Conservation (phyloP, 345 rosid genomes). For the Arabidopsis suecica region DNA sequence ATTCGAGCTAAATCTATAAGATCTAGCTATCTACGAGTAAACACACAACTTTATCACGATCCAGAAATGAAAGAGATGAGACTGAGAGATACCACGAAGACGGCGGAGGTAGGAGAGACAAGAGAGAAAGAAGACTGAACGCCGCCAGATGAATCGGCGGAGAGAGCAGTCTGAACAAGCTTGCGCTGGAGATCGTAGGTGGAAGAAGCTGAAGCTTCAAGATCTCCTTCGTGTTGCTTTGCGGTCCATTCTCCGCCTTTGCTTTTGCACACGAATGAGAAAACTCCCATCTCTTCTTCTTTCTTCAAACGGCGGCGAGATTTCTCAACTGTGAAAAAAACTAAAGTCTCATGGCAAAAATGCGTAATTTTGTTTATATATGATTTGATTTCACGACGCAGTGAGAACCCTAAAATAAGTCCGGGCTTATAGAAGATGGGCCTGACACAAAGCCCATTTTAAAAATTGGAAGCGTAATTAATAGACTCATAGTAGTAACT, state of each 20-base stretch:
- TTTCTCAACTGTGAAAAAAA: conserved; percentile 6
- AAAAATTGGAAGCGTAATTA: no score
- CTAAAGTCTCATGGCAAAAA: neutral
- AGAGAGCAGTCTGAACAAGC: conserved; percentile 71
- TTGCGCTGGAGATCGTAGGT: conserved; percentile 74
- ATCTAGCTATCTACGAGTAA: neutral
- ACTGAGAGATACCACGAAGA: conserved; percentile 62
- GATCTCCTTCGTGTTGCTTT: conserved; percentile 78
- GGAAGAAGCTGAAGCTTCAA: conserved; percentile 69
- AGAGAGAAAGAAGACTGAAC: conserved; percentile 84
- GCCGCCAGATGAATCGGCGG: conserved; percentile 71
- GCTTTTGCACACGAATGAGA: conserved; percentile 70
- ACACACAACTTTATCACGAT: neutral
- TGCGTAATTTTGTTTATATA: conserved; percentile 22
- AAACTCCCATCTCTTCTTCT: conserved; percentile 60
- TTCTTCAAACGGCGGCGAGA: conserved; percentile 35
- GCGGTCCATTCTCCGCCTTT: conserved; percentile 70
- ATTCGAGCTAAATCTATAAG: neutral
- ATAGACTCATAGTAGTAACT: no score
- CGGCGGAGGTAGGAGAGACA: conserved; percentile 73
- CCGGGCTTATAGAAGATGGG: neutral
- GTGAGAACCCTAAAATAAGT: neutral
- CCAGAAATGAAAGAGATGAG: neutral
- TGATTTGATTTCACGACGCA: neutral
- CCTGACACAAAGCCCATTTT: neutral